Conservation (phyloP, 148 eudicot genomes). For the Rhododendron griersonianum region DNA sequence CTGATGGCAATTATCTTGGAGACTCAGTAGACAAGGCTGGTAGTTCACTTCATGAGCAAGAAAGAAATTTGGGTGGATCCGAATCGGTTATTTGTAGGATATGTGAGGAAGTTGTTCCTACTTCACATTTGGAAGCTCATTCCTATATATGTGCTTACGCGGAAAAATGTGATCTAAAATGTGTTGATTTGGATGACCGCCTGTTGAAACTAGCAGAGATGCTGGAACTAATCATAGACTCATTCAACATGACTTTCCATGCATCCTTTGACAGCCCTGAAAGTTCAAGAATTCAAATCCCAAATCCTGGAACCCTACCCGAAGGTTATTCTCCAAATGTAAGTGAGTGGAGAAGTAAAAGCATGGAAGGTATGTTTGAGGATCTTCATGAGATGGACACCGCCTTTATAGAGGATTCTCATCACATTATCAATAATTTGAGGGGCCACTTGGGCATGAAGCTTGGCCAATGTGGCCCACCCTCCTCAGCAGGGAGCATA, state of each 20-base stretch:
- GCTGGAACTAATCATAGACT: slow-evolving; percentile 48
- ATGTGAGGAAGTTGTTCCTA: slow-evolving; percentile 58
- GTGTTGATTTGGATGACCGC: slow-evolving; percentile 40
- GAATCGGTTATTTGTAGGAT: slow-evolving; percentile 56
- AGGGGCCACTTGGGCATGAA: slow-evolving; percentile 41
- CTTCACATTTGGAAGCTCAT: slow-evolving; percentile 48
- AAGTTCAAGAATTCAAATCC: slow-evolving; percentile 18
- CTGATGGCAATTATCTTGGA: slow-evolving; percentile 17
- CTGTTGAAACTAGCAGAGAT: slow-evolving; percentile 47
- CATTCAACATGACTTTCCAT: slow-evolving; percentile 20
- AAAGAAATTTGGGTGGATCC: slow-evolving; percentile 27
- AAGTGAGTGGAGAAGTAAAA: slow-evolving; percentile 51
- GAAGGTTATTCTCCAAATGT: slow-evolving; percentile 48
- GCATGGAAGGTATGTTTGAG: slow-evolving; percentile 60
- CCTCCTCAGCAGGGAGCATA: slow-evolving; percentile 59
- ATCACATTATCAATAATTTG: slow-evolving; percentile 21
- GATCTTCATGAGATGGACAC: slow-evolving; percentile 80
- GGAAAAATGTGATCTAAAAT: slow-evolving; percentile 46
- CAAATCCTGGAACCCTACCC: slow-evolving; percentile 18
- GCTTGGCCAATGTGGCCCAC: slow-evolving; percentile 37
- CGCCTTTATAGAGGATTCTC: slow-evolving; percentile 53
- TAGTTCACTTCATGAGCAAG: slow-evolving; percentile 23
- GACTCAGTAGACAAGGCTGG: slow-evolving; percentile 16
- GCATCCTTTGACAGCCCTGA: slow-evolving; percentile 46
- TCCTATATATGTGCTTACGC: slow-evolving; percentile 69